Base-by-base conservation (phyloP, 2,329 filamentous ascomycete genomes). In the Penicillium sp. region DNA sequence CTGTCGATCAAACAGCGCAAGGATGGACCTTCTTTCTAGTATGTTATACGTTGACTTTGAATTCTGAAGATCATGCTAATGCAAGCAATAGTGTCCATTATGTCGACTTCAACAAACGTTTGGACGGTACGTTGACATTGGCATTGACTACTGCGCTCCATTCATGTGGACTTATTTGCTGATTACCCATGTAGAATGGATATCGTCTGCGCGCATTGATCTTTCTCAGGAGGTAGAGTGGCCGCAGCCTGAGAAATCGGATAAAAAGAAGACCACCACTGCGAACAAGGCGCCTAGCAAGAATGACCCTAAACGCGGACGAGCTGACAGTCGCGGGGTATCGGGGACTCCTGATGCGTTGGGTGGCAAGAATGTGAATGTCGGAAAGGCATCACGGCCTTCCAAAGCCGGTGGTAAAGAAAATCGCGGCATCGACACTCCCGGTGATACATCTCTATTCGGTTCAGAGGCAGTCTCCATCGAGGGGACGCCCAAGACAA, bases 41-140 rank as follows among this genome's bases (percentile, higher is more conserved):
- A 63, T 36, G 68, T 55, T 20, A 6, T 27, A 6, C 6, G 22
- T 23, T 23, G 11, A 23, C 6, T 11, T 4, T n/a, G 25, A 13
- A 27, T 11, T 27, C 10, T 27, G 16, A 15, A 31, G 15, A 3
- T 15, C 13, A 7, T 45, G 37, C 47, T 55, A 36, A 57, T 52
- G 51, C 43, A 11, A 20, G 7, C 3, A 16, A 8, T 35, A 72
- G 68, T 65, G 93, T 94, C 56, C 94, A 96, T 64, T 96, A 95
- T 62, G 87, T 95, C 59, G 93, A 94, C 57, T 96, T 95, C 77
- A 96, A 96, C 69, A 96, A 96, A 55, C 79, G 79, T 71, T 69
- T 82, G 20, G 77, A 82, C 53, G 71, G 69, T 72, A 57, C 45
- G 60, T 48, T 20, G n/a, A n/a, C 14, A 7, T 17, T 32, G n/a